Evolutionary conservation across 192 early-diverging fungal genomes (phyloP), one percentile per base, ranked within the genome.

Genomic region (Podila epicladia): DNA sequence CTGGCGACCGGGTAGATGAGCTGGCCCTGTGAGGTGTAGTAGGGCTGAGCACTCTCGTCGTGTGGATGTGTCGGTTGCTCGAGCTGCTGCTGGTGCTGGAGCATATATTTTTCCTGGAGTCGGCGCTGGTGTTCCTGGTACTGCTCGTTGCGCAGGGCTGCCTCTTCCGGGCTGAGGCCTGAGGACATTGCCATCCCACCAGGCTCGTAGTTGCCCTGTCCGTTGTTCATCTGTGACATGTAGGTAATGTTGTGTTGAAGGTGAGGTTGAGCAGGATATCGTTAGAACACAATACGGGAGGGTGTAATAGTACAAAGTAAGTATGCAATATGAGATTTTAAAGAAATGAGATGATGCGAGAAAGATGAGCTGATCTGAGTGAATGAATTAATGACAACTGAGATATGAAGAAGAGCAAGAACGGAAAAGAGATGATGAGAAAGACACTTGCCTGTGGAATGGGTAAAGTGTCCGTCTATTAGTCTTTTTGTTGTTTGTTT

Each of bases 141-240:
- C 58, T 73, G 71, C 22, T 68, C 71, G 49, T 26, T 73, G 71
- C 76, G 70, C 31, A 72, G 45, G 53, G 69, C 64, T 17, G 70
- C 60, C 69, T 78, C 64, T 38, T 79, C 70, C 31, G 75, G 75
- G 62, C 64, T 71, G 64, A 65, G 22, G 59, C 70, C 53, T 9
- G 53, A 67, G 19, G 71, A 66, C 71, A 73, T 80, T 60, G 77
- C 71, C 77, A 80, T 73, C 63, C 77, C 77, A 62, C 77, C 77
- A 50, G 77, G 77, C 77, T 80, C 77, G 59, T 64, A 73, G 71
- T 80, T 80, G 71, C 77, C 71, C 57, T 73, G 77, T 64, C 77
- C 77, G 75, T 79, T 79, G 65, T 65, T 80, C 77, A 73, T 80
- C 58, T 61, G 59, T 55, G 53, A 35, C 22, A 41, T 38, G 28